A percentile compares a stretch with the other conserved stretches of the same genome.
Conservation (phyloP, 306 rosid genomes). For the Cucumis hystrix region DNA sequence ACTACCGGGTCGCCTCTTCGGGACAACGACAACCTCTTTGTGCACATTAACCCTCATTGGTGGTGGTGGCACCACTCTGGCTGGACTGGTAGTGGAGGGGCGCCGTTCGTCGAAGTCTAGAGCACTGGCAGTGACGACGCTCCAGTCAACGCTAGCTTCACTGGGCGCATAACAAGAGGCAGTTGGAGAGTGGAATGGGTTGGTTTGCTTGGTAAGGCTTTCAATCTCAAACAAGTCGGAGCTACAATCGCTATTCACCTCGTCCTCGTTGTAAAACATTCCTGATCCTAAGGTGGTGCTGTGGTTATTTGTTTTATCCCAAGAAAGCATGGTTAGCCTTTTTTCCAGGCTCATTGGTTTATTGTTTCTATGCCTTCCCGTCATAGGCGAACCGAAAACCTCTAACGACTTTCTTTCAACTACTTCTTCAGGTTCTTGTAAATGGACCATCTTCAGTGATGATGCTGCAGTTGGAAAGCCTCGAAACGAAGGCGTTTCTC, state of each 20-base stretch:
- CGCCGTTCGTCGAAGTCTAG: conserved; percentile 56
- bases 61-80: conserved; percentile 3
- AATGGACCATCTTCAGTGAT: conserved; percentile 10
- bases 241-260: conserved; percentile 79
- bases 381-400: conserved; percentile 51
- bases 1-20: conserved; percentile 22
- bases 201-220: conserved; percentile 46
- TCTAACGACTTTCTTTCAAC: conserved; percentile 42
- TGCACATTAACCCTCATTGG: conserved; percentile 7
- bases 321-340: conserved; percentile 18
- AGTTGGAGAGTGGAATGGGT: conserved; percentile 16
- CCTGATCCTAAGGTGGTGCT: not conserved
- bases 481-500: not conserved
- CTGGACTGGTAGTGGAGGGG: not conserved
- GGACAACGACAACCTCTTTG: conserved; percentile 12
- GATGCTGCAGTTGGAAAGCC: conserved; percentile 14
- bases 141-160: conserved; percentile 94
- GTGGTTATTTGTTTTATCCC: not conserved
- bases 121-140: conserved; percentile 82
- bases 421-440: conserved; percentile 10
- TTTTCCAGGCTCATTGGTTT: conserved; percentile 51
- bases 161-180: conserved; percentile 61
- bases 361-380: conserved; percentile 8
- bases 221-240: conserved; percentile 91
- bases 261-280: conserved; percentile 11